A percentile compares a stretch with the other conserved stretches of the same genome.
These are phyloP conservation scores for Euphorbia celastroides DNA, from an alignment of 441 rosid genomes.

Conservation along the genomic window DNA sequence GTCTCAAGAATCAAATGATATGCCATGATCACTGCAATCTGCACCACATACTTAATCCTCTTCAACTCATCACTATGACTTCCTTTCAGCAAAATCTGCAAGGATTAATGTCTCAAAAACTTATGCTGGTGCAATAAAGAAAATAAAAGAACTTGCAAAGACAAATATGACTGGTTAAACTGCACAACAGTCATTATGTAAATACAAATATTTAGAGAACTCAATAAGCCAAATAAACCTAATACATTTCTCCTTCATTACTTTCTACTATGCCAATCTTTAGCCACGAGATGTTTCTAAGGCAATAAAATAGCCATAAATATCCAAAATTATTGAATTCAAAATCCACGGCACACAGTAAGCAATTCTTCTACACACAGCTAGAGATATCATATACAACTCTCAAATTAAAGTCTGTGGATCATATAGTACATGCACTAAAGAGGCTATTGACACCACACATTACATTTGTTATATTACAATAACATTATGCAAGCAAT, in stretches of 20 bases:
- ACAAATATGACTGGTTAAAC: neutral
- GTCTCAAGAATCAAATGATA: constrained; percentile 89
- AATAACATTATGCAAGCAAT: neutral
- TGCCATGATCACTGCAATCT: constrained; percentile 61
- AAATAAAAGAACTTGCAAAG: neutral
- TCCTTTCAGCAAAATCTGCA: constrained; percentile 94
- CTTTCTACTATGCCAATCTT: neutral
- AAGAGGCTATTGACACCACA: neutral
- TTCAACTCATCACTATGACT: constrained; percentile 73
- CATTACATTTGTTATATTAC: neutral
- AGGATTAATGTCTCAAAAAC: constrained; percentile 11
- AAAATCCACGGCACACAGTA: neutral
- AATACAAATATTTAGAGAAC: neutral
- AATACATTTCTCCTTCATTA: neutral
- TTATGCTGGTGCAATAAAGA: constrained; percentile 1
- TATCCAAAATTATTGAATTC: neutral
- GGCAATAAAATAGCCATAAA: neutral
- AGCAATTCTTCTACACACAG: neutral
- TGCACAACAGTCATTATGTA: neutral
- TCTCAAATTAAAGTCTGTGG: neutral
- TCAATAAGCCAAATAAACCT: neutral
- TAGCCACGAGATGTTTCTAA: neutral
- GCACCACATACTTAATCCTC: constrained; percentile 78
- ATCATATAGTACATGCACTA: neutral
- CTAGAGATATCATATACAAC: neutral